Evolutionary conservation across 192 early-diverging fungal species (phyloP), one percentile per base, ranked within the genome.

Genomic region (Coemansia sp.): DNA sequence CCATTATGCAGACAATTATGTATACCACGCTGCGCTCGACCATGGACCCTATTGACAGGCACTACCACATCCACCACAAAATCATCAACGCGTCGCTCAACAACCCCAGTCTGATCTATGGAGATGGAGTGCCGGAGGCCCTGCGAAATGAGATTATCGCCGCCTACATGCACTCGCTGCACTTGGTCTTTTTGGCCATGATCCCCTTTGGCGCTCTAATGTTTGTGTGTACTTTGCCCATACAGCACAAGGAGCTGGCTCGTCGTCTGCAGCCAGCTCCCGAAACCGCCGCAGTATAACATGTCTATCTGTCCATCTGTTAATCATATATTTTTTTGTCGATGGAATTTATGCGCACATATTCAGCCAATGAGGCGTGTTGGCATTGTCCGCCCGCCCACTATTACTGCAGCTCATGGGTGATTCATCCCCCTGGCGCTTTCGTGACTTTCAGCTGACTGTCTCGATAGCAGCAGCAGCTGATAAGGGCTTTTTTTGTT

Each of bases 1-100:
- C 86, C 35, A 70, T 86, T 33, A 84, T 85, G 60, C 85, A 83
- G 56, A 76, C 86, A 7, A 69, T 87, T 26, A 84, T 89, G 83
- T 84, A 82, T 67, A 68, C 40, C 58, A 69, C 58, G 40, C 64
- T 83, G 14, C 66, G 69, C 10, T 34, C 39, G 11, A 26, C 28
- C 18, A 55, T 82, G 13, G 26, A 28, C 7, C 51, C 58, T 7
- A 31, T 78, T 11, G 36, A 38, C 8, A 21, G 16, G 42, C 43
- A 45, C 45, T 86, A 86, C 69, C 84, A 81, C 68, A 61, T 82
- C 4, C 48, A 58, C 36, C 37, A 63, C 63, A 5, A 13, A 13
- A 34, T 65, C 3, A 74, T 84, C 37, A 61, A 51, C n/a, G 79
- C 82, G 3, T 66, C 69, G 3, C 28, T 84, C 56, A 76, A 83